phyloP scores from a whole-genome alignment of 306 rosid species.

The Alnus glutinosa region DNA sequence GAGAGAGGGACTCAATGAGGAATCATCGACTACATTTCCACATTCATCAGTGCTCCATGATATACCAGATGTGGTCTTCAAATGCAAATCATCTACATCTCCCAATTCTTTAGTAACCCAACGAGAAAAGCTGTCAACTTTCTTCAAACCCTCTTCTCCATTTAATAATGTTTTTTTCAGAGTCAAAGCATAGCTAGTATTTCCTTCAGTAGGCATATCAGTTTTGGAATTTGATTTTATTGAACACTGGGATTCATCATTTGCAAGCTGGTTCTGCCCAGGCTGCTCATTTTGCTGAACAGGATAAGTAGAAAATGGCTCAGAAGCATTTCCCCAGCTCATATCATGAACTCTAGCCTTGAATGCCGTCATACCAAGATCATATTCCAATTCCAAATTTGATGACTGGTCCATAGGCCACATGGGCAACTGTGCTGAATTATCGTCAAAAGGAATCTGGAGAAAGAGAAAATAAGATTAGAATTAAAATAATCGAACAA shows the following conservation, averaged over 20 bases:
- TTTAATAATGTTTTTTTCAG: conserved; percentile 58
- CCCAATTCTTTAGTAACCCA: conserved; percentile 76
- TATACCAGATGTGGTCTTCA: conserved; percentile 78
- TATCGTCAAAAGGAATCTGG: conserved; percentile 65
- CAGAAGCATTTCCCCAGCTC: conserved; percentile 36
- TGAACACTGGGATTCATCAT: conserved; percentile 37
- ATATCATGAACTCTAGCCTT: conserved; percentile 35
- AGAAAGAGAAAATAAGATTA: conserved; percentile 24
- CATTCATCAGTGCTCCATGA: conserved; percentile 80
- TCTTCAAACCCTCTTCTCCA: conserved; percentile 73
- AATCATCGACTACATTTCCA: conserved; percentile 60
- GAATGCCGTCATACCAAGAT: conserved; percentile 27
- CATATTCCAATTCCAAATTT: conserved; percentile 49
- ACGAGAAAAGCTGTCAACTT: conserved; percentile 89
- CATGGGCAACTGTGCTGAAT: conserved; percentile 43
- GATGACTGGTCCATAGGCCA: conserved; percentile 49
- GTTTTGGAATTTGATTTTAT: conserved; percentile 34
- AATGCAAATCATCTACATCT: conserved; percentile 73
- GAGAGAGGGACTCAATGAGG: conserved; percentile 85
- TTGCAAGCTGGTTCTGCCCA: conserved; percentile 41
- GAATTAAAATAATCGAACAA: conserved; percentile 22
- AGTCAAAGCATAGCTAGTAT: conserved; percentile 46
- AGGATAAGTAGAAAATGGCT: conserved; percentile 30
- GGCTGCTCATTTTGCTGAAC: conserved; percentile 41
- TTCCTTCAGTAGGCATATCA: conserved; percentile 51